phyloP scores from a whole-genome alignment of 2,329 filamentous ascomycete species.

The Capronia americana region DNA sequence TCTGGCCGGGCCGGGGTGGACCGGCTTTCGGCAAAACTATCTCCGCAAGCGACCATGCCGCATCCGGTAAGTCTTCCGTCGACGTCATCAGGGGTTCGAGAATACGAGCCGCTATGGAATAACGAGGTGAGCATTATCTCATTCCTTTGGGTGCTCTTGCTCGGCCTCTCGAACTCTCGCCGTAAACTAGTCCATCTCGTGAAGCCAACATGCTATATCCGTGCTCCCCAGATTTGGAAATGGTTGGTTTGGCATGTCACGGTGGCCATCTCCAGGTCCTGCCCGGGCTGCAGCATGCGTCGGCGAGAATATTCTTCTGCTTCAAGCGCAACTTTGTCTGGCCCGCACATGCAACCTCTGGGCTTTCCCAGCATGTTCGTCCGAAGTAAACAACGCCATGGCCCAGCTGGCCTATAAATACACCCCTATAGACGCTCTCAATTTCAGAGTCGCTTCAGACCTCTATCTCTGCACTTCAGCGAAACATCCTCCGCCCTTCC shows the following conservation, averaged over 20 bases:
- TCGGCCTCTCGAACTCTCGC: neutral
- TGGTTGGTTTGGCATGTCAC: neutral
- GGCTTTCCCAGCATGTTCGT: neutral
- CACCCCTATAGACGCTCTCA: neutral
- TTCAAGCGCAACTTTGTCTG: neutral
- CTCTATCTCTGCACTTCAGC: neutral
- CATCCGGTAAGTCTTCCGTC: conserved; percentile 19
- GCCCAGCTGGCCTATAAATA: neutral
- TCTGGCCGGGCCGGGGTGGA: neutral
- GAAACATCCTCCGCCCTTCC: neutral
- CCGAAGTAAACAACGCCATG: neutral
- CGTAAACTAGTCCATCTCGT: neutral
- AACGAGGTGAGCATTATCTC: neutral
- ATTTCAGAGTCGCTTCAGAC: neutral
- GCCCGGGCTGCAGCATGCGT: neutral
- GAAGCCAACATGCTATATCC: neutral
- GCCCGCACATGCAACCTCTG: neutral
- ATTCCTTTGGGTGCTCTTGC: no score
- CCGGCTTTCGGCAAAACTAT: neutral
- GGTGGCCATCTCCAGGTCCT: neutral
- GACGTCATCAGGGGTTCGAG: conserved; percentile 3
- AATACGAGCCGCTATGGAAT: neutral
- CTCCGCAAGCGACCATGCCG: conserved; percentile 8
- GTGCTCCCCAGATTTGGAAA: neutral
- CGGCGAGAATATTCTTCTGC: neutral